Evolutionary conservation across 106 monocot genomes (phyloP), one percentile per base, ranked within the genome.

Genomic region (Phalaenopsis equestris): DNA sequence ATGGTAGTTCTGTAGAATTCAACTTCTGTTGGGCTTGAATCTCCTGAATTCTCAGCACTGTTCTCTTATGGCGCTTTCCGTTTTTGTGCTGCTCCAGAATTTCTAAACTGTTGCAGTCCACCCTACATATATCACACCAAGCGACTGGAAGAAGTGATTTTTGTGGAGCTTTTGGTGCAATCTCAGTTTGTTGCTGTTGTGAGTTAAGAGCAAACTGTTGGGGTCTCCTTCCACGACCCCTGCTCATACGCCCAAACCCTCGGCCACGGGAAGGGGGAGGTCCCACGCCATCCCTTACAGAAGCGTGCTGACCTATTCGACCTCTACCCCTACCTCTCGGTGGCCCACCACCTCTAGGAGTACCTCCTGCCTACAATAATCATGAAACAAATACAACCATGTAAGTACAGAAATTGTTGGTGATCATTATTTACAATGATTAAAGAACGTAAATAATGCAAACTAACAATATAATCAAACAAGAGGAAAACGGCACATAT

Each of bases 51-150:
- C 81, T 89, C 79, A 86, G 85, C 9, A 89, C 84, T 16, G 91
- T 91, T 78, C 77, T 85, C 81, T 87, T 94, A 49, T 91, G 94
- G 17, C 86, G 77, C 81, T 94, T 94, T 7, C 94, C 94, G 81
- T 86, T 91, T 84, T 86, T 89, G 77, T 94, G 94, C 78, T 94
- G 91, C 83, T 91, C 89, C 43, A 94, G 87, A 46, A 94, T 87
- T 78, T 91, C 89, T 52, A 86, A 75, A 39, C 86, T 94, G 86
- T 91, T 91, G 73, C 94, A 91, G 39, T 91, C 89, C 45, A 91
- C 94, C 81, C 91, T 84, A 76, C 94, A 94, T 45, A 91, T 76
- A 80, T 94, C 91, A 75, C 94, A 94, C 91, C 94, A 89, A 16
- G 89, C 85, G 65, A 82, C 19, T 24, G 82, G 85, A 70, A 80